Evolutionary conservation across 352 stramenopile species (phyloP).

Genomic region (Phytophthora citrophthora): DNA sequence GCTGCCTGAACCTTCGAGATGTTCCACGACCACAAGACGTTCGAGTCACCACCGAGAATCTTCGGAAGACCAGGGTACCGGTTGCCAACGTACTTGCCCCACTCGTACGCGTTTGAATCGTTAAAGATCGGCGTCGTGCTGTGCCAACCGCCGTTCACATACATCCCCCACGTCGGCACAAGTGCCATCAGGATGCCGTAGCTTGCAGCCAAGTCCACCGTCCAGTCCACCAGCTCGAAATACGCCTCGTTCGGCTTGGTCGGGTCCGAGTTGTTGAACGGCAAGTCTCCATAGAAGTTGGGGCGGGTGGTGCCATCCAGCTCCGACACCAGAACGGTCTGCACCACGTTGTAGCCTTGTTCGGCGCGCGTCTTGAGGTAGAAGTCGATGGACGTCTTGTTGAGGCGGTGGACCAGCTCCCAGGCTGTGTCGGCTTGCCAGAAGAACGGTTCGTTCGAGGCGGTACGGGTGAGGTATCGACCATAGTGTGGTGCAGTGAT

Average conservation of each 20-base stretch:
- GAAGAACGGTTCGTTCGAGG: neutral
- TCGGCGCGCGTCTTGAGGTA: neutral
- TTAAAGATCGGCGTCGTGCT: neutral
- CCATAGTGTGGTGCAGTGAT: neutral
- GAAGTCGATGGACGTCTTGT: neutral
- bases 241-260: constrained; percentile 13
- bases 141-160: neutral
- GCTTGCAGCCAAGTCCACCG: constrained; percentile 25
- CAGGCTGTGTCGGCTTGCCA: neutral
- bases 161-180: constrained; percentile 20
- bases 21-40: neutral
- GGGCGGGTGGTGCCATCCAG: neutral
- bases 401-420: neutral
- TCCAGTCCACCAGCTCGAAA: constrained; percentile 36
- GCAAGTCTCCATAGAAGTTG: neutral
- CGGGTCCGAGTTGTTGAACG: constrained; percentile 1
- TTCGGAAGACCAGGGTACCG: neutral
- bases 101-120: neutral
- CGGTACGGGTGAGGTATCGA: neutral
- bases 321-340: neutral
- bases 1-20: neutral
- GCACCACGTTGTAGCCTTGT: neutral
- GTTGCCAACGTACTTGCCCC: neutral
- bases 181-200: constrained; percentile 31
- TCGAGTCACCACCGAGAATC: neutral